Base-by-base conservation (phyloP, 768 basidiomycete species). In the Baorangia bicolor region DNA sequence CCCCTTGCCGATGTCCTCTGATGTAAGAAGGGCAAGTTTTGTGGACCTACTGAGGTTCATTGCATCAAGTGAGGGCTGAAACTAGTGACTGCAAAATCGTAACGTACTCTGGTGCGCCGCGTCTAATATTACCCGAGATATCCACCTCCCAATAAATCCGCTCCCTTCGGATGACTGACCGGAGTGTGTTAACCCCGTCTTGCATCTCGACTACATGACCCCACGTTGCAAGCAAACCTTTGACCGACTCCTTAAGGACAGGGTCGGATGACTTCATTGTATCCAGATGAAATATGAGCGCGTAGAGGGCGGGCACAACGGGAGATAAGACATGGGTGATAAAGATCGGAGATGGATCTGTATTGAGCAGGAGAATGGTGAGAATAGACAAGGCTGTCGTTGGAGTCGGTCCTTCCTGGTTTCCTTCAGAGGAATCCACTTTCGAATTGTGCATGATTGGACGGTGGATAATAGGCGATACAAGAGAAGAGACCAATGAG, bases 281-380 rank as follows among this genome's bases (percentile, higher is more conserved):
- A 28, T 84, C 79, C 10, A 93, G 64, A 54, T 83, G 74, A 54
- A 76, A 78, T 4, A 80, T 71, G 2, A 94, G 73, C 2, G 84
- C 77, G 69, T 92, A 93, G 8, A 96, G 69, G 1, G 81, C 70
- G 0, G 86, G 73, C 0, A 88, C 60, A 33, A 95, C 81, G 1
- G 91, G 90, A 1, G 87, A 85, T 10, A 94, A 67, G 8, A 93
- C 63, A 20, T 75, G 68, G 0, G 84, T 78, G 38, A 92, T 78
- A 39, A 92, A 77, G 3, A 73, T 69, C 0, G 92, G 88, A 4
- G 90, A 87, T 6, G 92, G 92, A 59, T 95, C 91, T 6, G 86
- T 83, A 60, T 94, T 90, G 6, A 85, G 78, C 3, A 91, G 71
- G 27, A 95, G 73, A 1, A 76, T 74, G 48, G 79, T 74, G 20